Evolutionary conservation across 2,329 filamentous ascomycete genomes (phyloP).

Genomic region (Aspergillus flavus): DNA sequence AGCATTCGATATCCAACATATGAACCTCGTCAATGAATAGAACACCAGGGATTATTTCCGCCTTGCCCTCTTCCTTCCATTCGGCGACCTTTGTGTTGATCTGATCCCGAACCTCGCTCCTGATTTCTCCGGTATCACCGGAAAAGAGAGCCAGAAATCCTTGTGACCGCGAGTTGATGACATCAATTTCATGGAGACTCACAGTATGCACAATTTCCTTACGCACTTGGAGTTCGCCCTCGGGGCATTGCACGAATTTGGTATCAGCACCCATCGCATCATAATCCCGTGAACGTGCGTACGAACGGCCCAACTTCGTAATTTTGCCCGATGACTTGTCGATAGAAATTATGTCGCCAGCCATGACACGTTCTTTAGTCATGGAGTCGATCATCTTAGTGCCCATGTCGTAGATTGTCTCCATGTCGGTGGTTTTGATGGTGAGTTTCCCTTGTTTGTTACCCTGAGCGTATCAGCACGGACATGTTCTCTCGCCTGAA

Average conservation of each 20-base stretch:
- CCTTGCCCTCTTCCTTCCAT: slow-evolving; percentile 99
- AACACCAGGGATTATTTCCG: slow-evolving; percentile 94
- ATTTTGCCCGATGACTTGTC: slow-evolving; percentile 99
- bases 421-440: slow-evolving; percentile 99
- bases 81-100: slow-evolving; percentile 99
- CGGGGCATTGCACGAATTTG: slow-evolving; percentile 96
- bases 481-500: neutral
- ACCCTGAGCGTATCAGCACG: slow-evolving; percentile 51
- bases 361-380: slow-evolving; percentile 99
- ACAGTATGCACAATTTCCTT: slow-evolving; percentile 98
- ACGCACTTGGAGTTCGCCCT: slow-evolving; percentile 95
- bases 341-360: slow-evolving; percentile 96
- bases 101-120: slow-evolving; percentile 95
- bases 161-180: slow-evolving; percentile 99
- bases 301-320: slow-evolving; percentile 92
- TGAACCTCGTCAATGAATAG: slow-evolving; percentile 99
- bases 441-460: slow-evolving; percentile 99
- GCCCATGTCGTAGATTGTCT: slow-evolving; percentile 99
- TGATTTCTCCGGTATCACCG: slow-evolving; percentile 95
- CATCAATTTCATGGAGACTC: slow-evolving; percentile 95
- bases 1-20: slow-evolving; percentile 99
- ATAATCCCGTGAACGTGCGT: slow-evolving; percentile 93
- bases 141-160: slow-evolving; percentile 97
- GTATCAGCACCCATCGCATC: slow-evolving; percentile 98
- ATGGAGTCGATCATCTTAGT: slow-evolving; percentile 99